A percentile compares a stretch with the other conserved stretches of the same genome.
These are phyloP conservation scores for Dalechampia spathulata DNA, from an alignment of 441 rosid genomes.

Conservation along the genomic window DNA sequence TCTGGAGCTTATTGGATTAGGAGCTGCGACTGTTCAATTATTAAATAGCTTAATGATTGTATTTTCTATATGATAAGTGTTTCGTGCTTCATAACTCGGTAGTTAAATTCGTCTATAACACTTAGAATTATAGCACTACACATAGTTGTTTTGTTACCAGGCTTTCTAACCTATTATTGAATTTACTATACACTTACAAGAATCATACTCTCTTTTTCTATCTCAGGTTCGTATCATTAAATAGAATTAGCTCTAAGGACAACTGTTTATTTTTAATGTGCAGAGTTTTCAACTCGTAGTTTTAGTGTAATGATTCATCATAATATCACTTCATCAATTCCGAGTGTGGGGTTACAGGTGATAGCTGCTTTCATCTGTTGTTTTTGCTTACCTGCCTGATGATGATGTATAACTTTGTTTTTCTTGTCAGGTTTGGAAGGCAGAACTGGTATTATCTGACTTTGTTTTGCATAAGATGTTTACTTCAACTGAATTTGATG, in stretches of 20 bases:
- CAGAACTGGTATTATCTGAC: constrained; percentile 67
- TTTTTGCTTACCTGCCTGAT: neutral
- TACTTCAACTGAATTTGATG: constrained; percentile 53
- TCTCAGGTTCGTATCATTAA: neutral
- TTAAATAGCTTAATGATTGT: neutral
- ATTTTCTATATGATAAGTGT: neutral
- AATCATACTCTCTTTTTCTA: neutral
- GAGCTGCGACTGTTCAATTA: neutral
- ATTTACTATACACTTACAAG: neutral
- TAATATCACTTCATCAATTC: constrained; percentile 67
- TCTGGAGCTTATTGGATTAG: neutral
- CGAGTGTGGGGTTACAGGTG: constrained; percentile 79
- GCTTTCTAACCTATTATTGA: neutral
- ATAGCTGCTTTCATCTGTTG: constrained; percentile 11
- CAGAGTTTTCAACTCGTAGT: constrained; percentile 30
- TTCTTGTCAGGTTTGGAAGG: constrained; percentile 73
- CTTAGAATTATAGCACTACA: neutral
- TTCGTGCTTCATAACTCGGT: constrained; percentile 5
- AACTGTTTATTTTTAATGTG: neutral
- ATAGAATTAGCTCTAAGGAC: neutral
- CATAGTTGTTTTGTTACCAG: neutral
- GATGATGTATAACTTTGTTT: constrained; percentile 1
- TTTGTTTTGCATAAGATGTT: constrained; percentile 66
- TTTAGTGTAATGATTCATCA: constrained; percentile 53
- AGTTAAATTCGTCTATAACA: no score